Evolutionary conservation across 2,329 filamentous ascomycete genomes (phyloP).

Genomic region (Venturia oleaginea): DNA sequence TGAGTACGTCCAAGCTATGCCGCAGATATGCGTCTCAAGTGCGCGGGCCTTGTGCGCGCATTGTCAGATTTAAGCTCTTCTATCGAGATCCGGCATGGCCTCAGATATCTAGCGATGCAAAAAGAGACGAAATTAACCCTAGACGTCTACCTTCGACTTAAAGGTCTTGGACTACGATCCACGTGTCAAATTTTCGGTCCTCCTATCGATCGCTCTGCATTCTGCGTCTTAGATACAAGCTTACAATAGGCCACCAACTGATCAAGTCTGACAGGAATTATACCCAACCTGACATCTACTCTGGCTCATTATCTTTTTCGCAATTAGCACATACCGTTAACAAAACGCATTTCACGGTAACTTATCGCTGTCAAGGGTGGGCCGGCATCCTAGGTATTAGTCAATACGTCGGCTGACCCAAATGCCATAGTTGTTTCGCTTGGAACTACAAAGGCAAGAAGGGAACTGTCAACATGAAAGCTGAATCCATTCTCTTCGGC

Average conservation of each 20-base stretch:
- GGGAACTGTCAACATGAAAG: slow-evolving; percentile 37
- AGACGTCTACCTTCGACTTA: neutral
- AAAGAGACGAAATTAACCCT: neutral
- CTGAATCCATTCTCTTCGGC: slow-evolving; percentile 38
- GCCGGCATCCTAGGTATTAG: neutral
- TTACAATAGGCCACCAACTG: neutral
- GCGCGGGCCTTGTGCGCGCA: neutral
- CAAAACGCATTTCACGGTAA: slow-evolving; percentile 49
- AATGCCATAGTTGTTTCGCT: slow-evolving; percentile 36
- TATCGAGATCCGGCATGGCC: neutral
- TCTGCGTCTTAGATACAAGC: neutral
- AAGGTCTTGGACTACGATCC: neutral
- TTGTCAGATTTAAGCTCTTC: neutral
- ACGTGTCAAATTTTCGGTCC: neutral
- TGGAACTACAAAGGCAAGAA: slow-evolving; percentile 44
- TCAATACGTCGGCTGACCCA: neutral
- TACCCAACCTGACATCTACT: slow-evolving; percentile 48
- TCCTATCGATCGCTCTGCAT: neutral
- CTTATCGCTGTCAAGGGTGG: slow-evolving; percentile 54
- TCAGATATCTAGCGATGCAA: neutral
- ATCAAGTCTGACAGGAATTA: slow-evolving; percentile 40
- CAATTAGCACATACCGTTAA: slow-evolving; percentile 51
- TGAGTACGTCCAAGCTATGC: neutral
- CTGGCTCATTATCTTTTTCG: slow-evolving; percentile 52
- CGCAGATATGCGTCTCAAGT: neutral